Evolutionary conservation across 2,329 filamentous ascomycete genomes (phyloP).

Genomic region (Diaporthe citri): DNA sequence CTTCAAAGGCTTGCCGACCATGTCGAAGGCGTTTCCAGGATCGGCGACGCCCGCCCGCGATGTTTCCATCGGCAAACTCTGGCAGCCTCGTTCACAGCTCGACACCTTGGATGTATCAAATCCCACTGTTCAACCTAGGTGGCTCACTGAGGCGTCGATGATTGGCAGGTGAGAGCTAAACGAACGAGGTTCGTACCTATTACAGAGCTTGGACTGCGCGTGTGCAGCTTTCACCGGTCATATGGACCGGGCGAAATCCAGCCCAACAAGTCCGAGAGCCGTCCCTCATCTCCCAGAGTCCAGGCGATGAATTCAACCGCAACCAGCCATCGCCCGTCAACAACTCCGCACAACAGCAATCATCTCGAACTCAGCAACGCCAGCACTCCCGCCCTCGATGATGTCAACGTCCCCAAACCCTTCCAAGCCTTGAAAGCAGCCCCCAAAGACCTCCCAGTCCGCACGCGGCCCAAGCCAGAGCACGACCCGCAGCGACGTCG

Average conservation of each 20-base stretch:
- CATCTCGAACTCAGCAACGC: constrained; percentile 38
- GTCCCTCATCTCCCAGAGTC: not conserved
- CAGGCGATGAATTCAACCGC: not conserved
- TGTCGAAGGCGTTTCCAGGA: not conserved
- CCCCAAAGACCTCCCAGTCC: constrained; percentile 34
- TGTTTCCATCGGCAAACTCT: not conserved
- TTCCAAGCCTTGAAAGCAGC: not conserved
- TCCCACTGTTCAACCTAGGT: too few species aligned
- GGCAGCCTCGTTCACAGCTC: too few species aligned
- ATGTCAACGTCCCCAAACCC: constrained; percentile 27
- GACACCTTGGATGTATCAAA: too few species aligned
- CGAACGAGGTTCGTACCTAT: too few species aligned
- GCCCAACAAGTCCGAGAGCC: too few species aligned
- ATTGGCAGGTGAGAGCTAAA: too few species aligned
- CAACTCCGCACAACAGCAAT: constrained; percentile 21
- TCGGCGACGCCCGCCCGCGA: not conserved
- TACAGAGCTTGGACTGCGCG: too few species aligned
- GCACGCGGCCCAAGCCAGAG: constrained; percentile 35
- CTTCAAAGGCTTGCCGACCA: not conserved
- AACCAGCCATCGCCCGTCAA: not conserved
- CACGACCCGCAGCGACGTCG: constrained; percentile 3
- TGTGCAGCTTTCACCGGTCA: too few species aligned
- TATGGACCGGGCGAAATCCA: too few species aligned
- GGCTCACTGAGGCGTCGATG: too few species aligned
- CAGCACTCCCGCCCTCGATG: not conserved